Evolutionary conservation across 2,329 filamentous ascomycete species (phyloP).

Genomic region (Colletotrichum kahawae): DNA sequence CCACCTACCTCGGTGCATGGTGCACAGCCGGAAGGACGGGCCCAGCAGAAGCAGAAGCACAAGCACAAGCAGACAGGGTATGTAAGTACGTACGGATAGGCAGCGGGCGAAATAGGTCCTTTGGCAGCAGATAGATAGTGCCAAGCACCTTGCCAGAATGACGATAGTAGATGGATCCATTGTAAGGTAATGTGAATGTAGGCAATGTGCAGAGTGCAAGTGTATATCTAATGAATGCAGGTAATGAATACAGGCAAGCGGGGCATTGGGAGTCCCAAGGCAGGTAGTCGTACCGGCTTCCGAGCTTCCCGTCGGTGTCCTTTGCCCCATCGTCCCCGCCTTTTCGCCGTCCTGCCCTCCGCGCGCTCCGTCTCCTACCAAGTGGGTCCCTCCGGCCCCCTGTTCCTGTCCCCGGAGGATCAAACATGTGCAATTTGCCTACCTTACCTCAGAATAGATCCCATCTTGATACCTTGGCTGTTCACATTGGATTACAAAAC

Average conservation of each 20-base stretch:
- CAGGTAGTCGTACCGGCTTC: not conserved
- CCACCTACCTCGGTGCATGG: not conserved
- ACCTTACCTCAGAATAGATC: not conserved
- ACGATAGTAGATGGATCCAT: not conserved
- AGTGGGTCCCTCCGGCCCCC: not conserved
- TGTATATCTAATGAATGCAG: too few species aligned
- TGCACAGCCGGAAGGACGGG: not conserved
- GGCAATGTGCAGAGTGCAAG: not conserved
- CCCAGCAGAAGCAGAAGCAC: not conserved
- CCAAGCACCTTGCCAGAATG: not conserved
- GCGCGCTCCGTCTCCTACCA: not conserved
- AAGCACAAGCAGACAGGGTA: not conserved
- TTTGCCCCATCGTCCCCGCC: not conserved
- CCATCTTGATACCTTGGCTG: not conserved
- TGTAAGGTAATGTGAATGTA: not conserved
- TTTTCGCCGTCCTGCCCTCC: not conserved
- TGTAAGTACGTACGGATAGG: not conserved
- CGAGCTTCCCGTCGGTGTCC: not conserved
- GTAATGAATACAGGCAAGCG: not conserved
- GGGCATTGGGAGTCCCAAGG: not conserved
- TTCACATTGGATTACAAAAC: not conserved
- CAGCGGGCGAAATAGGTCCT: not conserved
- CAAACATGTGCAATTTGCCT: not conserved
- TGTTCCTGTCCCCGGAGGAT: not conserved
- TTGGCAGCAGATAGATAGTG: not conserved